Base-by-base conservation (phyloP, 345 rosid species). In the Isatis tinctoria region DNA sequence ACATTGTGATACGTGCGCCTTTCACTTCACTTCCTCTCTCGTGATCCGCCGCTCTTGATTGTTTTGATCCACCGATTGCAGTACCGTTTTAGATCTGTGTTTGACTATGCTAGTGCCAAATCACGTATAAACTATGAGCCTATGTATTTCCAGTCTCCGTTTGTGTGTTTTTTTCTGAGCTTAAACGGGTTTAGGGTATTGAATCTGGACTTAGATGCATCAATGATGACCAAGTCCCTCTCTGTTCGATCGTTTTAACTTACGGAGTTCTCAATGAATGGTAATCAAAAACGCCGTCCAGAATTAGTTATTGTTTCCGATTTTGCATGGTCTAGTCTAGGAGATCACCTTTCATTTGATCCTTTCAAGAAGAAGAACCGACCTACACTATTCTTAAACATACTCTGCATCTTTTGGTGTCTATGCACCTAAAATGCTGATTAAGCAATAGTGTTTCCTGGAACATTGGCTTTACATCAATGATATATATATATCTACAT, bases 41-140 rank as follows among this genome's bases (percentile, higher is more conserved):
- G 8, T 14, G 16, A n/a, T 44, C 66, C 6, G 22, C 44, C n/a
- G 58, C 48, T 30, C 24, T 67, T 1, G 20, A 9, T 51, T 41
- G 27, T 8, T 22, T 22, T 40, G 18, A 33, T 69, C 30, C 26
- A 24, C 62, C 66, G 47, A 24, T 65, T 67, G 26, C 24, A 1
- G 9, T 63, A 2, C 2, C 69, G 71, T 56, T 30, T 37, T 62
- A 76, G 80, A 76, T 77, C 76, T 77, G 60, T 37, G 56, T 70
- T 64, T 54, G 60, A 54, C 18, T 44, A 26, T 61, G 58, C 17
- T 60, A 14, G 3, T 60, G 8, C 56, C 73, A 39, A 10, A 37
- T 37, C 22, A 67, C 33, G 17, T 43, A 6, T 24, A 10, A n/a
- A 18, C 39, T 10, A 6, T 24, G 33, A 56, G 43, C 47, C n/a